Conservation (phyloP, 1,284 basidiomycete species). For the Tylopilus sp. region DNA sequence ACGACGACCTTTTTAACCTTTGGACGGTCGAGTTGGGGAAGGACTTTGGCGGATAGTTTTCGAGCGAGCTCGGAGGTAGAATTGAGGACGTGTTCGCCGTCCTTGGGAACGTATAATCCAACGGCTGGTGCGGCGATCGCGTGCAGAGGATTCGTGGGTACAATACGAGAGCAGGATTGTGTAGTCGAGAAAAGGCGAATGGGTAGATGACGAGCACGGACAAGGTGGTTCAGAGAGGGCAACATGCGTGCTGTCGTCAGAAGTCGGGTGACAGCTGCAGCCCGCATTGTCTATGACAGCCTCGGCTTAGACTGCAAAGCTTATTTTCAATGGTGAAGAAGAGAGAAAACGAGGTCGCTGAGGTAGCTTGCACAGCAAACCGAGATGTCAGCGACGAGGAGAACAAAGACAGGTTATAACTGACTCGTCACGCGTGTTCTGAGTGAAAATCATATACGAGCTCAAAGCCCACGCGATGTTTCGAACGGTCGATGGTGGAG, state of each 20-base stretch:
- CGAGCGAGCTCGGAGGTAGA: constrained; percentile 91
- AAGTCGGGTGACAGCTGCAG: constrained; percentile 8
- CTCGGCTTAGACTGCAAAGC: neutral
- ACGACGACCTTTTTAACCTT: constrained; percentile 96
- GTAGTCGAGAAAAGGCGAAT: constrained; percentile 36
- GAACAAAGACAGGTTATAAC: constrained; percentile 24
- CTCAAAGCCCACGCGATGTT: constrained; percentile 17
- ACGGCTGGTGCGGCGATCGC: constrained; percentile 80
- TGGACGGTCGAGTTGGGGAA: constrained; percentile 81
- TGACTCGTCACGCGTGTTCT: constrained; percentile 82
- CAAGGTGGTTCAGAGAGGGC: constrained; percentile 14
- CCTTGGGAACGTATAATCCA: constrained; percentile 64
- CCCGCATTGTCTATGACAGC: neutral
- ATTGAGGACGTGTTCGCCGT: constrained; percentile 80
- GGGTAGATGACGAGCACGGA: constrained; percentile 17
- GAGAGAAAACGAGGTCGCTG: constrained; percentile 81
- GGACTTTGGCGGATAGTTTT: constrained; percentile 85
- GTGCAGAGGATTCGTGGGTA: constrained; percentile 43
- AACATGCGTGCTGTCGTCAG: constrained; percentile 13
- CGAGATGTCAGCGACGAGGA: constrained; percentile 4
- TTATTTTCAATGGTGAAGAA: constrained; percentile 51
- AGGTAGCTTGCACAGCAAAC: constrained; percentile 55
- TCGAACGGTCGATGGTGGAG: neutral
- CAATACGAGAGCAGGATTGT: constrained; percentile 25
- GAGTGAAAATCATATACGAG: constrained; percentile 76